phyloP scores from a whole-genome alignment of 164 flowering plant species.

The Nymphaea colorata region DNA sequence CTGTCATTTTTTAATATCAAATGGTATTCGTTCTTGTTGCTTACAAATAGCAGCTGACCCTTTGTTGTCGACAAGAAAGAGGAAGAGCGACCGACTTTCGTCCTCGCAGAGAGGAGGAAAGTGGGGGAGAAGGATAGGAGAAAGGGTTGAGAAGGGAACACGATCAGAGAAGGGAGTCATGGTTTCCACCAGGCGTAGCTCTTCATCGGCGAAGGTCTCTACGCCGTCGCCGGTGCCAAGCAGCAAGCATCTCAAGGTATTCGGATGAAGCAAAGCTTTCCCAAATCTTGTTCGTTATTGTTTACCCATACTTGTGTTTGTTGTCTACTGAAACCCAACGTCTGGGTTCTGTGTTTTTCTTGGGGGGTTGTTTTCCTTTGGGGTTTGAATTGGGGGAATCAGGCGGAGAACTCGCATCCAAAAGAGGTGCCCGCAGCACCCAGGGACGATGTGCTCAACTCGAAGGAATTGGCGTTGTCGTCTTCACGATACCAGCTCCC shows the following conservation, averaged over 20 bases:
- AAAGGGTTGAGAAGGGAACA: not conserved
- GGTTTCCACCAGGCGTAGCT: conserved; percentile 87
- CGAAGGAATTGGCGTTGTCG: not conserved
- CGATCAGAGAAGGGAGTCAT: conserved; percentile 23
- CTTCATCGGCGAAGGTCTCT: conserved; percentile 52
- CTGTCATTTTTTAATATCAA: not conserved
- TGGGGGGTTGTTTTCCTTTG: not conserved
- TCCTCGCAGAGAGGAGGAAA: not conserved
- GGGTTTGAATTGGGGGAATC: not conserved
- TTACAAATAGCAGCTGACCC: not conserved
- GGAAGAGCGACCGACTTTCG: not conserved
- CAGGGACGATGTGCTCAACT: not conserved
- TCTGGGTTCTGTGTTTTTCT: not conserved
- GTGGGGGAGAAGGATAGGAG: not conserved
- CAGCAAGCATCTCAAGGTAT: conserved; percentile 59
- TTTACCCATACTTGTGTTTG: not conserved
- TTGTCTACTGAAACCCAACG: not conserved
- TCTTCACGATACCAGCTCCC: not conserved
- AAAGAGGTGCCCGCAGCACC: not conserved
- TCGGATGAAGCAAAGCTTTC: not conserved
- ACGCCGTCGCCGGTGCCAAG: conserved; percentile 10
- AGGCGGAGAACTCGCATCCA: not conserved
- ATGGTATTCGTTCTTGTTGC: not conserved
- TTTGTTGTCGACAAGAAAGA: not conserved
- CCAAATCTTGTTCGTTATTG: conserved; percentile 8